phyloP scores from a whole-genome alignment of 305 asterid species.

The Fraxinus xanthoxyloides region DNA sequence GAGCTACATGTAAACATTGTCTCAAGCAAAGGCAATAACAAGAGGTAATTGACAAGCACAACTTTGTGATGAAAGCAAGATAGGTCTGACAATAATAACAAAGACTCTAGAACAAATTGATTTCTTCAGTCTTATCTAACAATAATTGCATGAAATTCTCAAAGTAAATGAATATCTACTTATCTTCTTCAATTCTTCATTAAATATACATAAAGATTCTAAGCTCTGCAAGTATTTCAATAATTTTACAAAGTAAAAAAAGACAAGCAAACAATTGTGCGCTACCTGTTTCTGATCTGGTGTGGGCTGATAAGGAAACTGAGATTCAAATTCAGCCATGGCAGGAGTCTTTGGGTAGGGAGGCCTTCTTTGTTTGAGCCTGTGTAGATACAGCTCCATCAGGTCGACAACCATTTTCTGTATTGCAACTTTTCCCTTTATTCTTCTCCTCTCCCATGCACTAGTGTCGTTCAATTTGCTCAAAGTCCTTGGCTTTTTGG shows the following conservation, averaged over 20 bases:
- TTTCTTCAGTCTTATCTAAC: conserved; percentile 3
- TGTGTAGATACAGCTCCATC: conserved; percentile 92
- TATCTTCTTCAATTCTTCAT: not conserved
- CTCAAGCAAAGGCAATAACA: conserved; percentile 13
- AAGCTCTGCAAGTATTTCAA: conserved; percentile 12
- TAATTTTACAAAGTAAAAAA: conserved; percentile 7
- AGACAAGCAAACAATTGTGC: not conserved
- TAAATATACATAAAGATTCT: conserved; percentile 5
- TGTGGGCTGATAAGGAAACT: conserved; percentile 80
- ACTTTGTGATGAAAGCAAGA: conserved; percentile 18
- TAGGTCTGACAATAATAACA: conserved; percentile 9
- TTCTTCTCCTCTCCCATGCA: conserved; percentile 92
- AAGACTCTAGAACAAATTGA: not conserved
- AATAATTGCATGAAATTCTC: conserved; percentile 14
- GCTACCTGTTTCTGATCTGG: conserved; percentile 89
- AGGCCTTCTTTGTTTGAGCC: conserved; percentile 88
- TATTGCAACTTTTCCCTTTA: conserved; percentile 94
- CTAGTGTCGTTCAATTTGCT: conserved; percentile 82
- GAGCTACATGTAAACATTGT: conserved; percentile 16
- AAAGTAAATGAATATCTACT: conserved; percentile 6
- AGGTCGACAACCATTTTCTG: conserved; percentile 97
- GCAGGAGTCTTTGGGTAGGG: conserved; percentile 66
- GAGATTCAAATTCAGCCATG: conserved; percentile 69
- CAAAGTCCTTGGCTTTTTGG: conserved; percentile 65
- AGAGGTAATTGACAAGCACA: conserved; percentile 15